These are phyloP conservation scores for Bothriochloa decipiens DNA, from an alignment of 176 grass and related monocot species.

Conservation along the genomic window DNA sequence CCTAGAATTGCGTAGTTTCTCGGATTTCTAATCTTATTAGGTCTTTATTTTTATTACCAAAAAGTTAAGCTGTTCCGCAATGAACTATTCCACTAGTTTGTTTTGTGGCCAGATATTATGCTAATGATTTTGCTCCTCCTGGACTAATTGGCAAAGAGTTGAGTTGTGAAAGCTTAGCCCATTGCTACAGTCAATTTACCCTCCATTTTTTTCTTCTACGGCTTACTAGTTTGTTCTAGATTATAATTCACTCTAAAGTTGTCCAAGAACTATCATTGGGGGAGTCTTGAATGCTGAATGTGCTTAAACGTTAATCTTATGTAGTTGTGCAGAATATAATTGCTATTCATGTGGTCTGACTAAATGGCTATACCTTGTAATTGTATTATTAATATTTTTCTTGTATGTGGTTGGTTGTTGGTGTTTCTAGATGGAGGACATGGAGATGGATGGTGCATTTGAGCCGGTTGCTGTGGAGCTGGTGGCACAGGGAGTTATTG, in stretches of 20 bases:
- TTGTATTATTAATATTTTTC: background rate
- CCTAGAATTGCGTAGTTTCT: background rate
- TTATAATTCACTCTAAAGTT: background rate
- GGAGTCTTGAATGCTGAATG: constrained; percentile 10
- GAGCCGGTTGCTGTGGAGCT: constrained; percentile 77
- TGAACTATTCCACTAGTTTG: background rate
- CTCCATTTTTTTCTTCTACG: background rate
- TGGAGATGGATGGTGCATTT: constrained; percentile 81
- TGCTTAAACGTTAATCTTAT: background rate
- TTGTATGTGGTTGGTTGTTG: constrained; percentile 20
- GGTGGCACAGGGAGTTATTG: constrained; percentile 85
- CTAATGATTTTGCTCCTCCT: background rate
- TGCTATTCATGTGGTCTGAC: background rate
- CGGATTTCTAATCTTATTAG: background rate
- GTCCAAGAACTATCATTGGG: background rate
- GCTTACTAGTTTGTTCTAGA: background rate
- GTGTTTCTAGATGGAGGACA: constrained; percentile 72
- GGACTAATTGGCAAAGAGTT: background rate
- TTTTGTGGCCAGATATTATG: background rate
- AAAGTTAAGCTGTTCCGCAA: background rate
- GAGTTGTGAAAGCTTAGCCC: background rate
- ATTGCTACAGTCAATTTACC: background rate
- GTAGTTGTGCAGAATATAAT: background rate
- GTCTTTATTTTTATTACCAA: background rate
- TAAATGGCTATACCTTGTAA: background rate